Conservation (phyloP, 768 basidiomycete genomes). For the Tylopilus cervinicoccineus region DNA sequence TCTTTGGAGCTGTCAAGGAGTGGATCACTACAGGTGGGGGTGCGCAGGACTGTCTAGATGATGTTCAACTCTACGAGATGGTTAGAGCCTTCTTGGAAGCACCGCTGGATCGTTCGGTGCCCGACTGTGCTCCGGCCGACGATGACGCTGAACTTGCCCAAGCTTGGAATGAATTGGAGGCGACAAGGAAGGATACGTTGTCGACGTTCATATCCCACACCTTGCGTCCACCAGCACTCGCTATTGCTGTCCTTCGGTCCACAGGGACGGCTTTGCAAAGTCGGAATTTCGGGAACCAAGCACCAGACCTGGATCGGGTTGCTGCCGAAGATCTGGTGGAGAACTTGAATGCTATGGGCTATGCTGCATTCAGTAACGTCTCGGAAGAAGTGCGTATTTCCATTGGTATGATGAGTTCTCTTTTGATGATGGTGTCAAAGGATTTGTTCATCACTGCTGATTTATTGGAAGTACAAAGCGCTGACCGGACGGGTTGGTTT, state of each 20-base stretch:
- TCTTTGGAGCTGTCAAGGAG: slow-evolving; percentile 60
- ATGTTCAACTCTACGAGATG: slow-evolving; percentile 56
- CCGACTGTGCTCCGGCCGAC: slow-evolving; percentile 31
- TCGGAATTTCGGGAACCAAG: slow-evolving; percentile 36
- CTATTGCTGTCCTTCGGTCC: slow-evolving; percentile 26
- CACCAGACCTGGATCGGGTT: slow-evolving; percentile 62
- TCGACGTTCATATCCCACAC: slow-evolving; percentile 52
- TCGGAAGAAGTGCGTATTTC: slow-evolving; percentile 59
- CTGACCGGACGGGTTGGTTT: slow-evolving; percentile 82
- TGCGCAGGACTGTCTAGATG: slow-evolving; percentile 75
- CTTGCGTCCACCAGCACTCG: slow-evolving; percentile 49
- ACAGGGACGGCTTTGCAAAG: background rate
- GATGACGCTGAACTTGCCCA: slow-evolving; percentile 43
- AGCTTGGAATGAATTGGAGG: slow-evolving; percentile 43
- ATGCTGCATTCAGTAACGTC: slow-evolving; percentile 71
- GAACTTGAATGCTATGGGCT: slow-evolving; percentile 71
- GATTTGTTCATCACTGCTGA: slow-evolving; percentile 77
- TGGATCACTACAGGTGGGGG: slow-evolving; percentile 76
- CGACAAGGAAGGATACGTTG: slow-evolving; percentile 40
- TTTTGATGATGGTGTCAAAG: slow-evolving; percentile 33
- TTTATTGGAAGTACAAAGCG: slow-evolving; percentile 74
- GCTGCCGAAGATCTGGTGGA: slow-evolving; percentile 71
- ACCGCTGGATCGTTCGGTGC: slow-evolving; percentile 48
- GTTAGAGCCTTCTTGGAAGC: slow-evolving; percentile 58
- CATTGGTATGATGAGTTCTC: background rate